phyloP scores from a whole-genome alignment of 2,329 filamentous ascomycete species.

The Fusarium chlamydosporum region DNA sequence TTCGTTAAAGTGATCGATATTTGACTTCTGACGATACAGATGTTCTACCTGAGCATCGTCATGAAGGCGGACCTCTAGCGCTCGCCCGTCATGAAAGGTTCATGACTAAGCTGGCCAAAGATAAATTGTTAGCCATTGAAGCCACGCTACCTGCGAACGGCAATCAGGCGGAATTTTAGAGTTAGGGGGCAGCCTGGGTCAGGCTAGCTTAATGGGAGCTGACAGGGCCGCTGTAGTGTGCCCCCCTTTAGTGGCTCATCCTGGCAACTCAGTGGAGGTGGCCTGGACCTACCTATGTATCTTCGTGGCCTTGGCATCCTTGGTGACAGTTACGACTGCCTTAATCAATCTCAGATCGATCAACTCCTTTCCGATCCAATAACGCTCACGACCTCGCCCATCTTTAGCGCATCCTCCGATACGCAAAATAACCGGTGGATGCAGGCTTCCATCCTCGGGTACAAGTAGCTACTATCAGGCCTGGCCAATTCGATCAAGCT shows the following conservation, averaged over 20 bases:
- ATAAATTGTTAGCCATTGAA: conserved; percentile 48
- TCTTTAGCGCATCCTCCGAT: conserved; percentile 28
- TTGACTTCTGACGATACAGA: conserved; percentile 16
- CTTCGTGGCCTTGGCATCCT: conserved; percentile 48
- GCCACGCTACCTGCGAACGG: conserved; percentile 45
- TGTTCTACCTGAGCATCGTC: conserved; percentile 4
- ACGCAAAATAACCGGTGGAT: conserved; percentile 35
- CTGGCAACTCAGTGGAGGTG: conserved; percentile 28
- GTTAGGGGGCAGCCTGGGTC: conserved; percentile 33
- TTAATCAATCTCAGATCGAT: conserved; percentile 34
- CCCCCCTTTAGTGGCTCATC: conserved; percentile 24
- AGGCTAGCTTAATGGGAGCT: conserved; percentile 22
- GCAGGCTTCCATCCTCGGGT: conserved; percentile 37
- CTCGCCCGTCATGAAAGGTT: too few relatives aligned
- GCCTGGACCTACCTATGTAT: conserved; percentile 27
- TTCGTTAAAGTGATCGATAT: not conserved
- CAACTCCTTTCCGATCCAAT: conserved; percentile 38
- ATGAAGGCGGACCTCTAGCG: not conserved
- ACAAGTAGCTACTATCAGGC: conserved; percentile 29
- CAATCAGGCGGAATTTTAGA: conserved; percentile 48
- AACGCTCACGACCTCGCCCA: conserved; percentile 31
- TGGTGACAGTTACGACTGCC: conserved; percentile 45
- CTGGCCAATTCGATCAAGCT: conserved; percentile 31
- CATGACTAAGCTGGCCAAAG: conserved; percentile 46
- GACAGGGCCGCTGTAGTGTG: conserved; percentile 24